A percentile compares a stretch with the other conserved stretches of the same genome.
Evolutionary conservation across 768 basidiomycete species (phyloP).

Genomic region (Pholiota microspora): DNA sequence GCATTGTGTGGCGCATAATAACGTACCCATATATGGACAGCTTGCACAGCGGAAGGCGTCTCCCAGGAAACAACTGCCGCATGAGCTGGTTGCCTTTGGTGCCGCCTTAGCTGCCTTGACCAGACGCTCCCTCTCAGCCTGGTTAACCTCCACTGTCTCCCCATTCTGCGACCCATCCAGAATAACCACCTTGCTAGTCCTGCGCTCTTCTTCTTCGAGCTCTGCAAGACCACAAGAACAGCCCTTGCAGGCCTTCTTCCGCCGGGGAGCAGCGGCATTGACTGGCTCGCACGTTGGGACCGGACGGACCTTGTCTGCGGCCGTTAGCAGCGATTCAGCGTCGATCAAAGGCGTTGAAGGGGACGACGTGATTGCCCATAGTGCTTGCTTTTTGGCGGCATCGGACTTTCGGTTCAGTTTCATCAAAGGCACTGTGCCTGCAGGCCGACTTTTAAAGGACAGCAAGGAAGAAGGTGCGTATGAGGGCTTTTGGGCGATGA

Average conservation of each 20-base stretch:
- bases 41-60: conserved; percentile 97
- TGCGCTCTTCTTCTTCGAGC: conserved; percentile 80
- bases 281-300: conserved; percentile 75
- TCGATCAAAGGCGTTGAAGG: conserved; percentile 76
- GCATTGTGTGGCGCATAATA: conserved; percentile 3
- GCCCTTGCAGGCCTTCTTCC: conserved; percentile 93
- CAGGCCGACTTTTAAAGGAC: conserved; percentile 38
- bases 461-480: conserved; percentile 37
- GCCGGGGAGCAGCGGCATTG: conserved; percentile 47
- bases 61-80: conserved; percentile 96
- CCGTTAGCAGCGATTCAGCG: conserved; percentile 78
- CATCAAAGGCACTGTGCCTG: conserved; percentile 23
- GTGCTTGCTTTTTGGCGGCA: conserved; percentile 78
- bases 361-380: conserved; percentile 75
- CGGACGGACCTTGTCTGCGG: conserved; percentile 78
- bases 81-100: conserved; percentile 91
- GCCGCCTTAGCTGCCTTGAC: conserved; percentile 65
- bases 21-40: conserved; percentile 94
- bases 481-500: conserved; percentile 74
- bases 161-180: conserved; percentile 65
- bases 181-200: conserved; percentile 59
- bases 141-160: conserved; percentile 52
- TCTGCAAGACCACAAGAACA: conserved; percentile 97
- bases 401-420: conserved; percentile 56
- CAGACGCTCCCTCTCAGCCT: conserved; percentile 64